These are phyloP conservation scores for Gentiana macrophylla DNA, from an alignment of 257 asterid species.

Conservation along the genomic window DNA sequence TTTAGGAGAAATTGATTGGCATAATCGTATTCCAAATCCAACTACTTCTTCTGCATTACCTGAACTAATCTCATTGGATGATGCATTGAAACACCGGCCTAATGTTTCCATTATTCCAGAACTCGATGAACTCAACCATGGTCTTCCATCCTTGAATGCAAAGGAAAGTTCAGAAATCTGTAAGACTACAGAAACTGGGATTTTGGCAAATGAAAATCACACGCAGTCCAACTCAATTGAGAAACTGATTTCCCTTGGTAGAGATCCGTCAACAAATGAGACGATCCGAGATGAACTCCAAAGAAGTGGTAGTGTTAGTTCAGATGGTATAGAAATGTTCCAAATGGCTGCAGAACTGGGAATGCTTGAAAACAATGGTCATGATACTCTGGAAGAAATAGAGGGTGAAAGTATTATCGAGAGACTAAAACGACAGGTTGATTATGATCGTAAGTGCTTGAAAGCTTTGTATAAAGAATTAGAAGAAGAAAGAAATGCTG, in stretches of 20 bases:
- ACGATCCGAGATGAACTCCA: conserved; percentile 12
- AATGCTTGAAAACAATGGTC: conserved; percentile 20
- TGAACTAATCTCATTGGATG: conserved; percentile 29
- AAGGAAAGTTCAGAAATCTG: conserved; percentile 23
- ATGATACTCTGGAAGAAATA: conserved; percentile 27
- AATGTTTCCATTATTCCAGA: conserved; percentile 42
- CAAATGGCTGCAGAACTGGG: conserved; percentile 22
- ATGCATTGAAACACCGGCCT: conserved; percentile 28
- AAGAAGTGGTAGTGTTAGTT: conserved; percentile 19
- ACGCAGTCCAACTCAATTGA: conserved; percentile 10
- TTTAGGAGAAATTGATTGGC: conserved; percentile 31
- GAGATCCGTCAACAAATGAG: conserved; percentile 10
- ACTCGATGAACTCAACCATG: conserved; percentile 29
- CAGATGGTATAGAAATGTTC: conserved; percentile 17
- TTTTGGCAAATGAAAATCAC: conserved; percentile 17
- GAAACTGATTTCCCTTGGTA: conserved; percentile 6
- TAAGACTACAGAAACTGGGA: conserved; percentile 19
- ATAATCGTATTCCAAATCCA: conserved; percentile 17
- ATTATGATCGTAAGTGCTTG: conserved; percentile 34
- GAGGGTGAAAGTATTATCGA: conserved; percentile 56
- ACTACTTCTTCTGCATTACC: conserved; percentile 13
- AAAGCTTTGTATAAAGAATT: conserved; percentile 55
- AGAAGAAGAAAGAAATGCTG: conserved; percentile 85
- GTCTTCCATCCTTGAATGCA: conserved; percentile 23
- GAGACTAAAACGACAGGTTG: conserved; percentile 43